Base-by-base conservation (phyloP, 345 rosid species). In the Moringa oleifera region DNA sequence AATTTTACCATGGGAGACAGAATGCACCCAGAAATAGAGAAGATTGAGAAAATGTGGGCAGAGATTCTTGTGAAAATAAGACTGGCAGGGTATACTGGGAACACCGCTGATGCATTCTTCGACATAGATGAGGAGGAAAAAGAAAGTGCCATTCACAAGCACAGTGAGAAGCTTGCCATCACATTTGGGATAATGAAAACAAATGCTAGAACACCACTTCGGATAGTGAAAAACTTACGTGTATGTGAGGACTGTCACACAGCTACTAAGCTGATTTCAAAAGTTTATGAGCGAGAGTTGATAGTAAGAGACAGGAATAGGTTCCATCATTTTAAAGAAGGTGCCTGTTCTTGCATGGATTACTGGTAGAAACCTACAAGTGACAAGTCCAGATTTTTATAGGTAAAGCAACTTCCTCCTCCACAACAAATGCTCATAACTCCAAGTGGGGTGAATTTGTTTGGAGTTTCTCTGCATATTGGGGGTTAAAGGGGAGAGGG, bases 121-220 rank as follows among this genome's bases (percentile, higher is more conserved):
- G 96, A 89, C 63, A 69, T 89, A 52, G 96, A 86, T 17, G 86
- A 89, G 19, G 96, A 89, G 51, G 96, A 89, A 68, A 89, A 89
- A 53, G 89, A 86, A 64, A 81, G 64, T 7, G 63, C 73, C 7
- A 23, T 86, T 56, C 79, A 80, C 54, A 69, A 64, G 81, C 96
- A 89, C 36, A 86, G 96, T 4, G 93, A 89, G 76, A 86, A 89
- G 76, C 89, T 83, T 18, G 93, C 96, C 0, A 83, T 83, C 47
- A 89, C 89, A 18, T 89, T 54, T 53, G 87, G 86, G 71, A 78
- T 86, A 51, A 72, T 83, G 82, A 86, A 67, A 63, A 84, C 75
- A 0, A 66, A 64, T 47, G 63, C 75, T 18, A 61, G 50, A 8
- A 51, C 69, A 2, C 57, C 71, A 0, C 81, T 89, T 25, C 80